Base-by-base conservation (phyloP, 2,329 filamentous ascomycete species). In the Helminthosporium solani region DNA sequence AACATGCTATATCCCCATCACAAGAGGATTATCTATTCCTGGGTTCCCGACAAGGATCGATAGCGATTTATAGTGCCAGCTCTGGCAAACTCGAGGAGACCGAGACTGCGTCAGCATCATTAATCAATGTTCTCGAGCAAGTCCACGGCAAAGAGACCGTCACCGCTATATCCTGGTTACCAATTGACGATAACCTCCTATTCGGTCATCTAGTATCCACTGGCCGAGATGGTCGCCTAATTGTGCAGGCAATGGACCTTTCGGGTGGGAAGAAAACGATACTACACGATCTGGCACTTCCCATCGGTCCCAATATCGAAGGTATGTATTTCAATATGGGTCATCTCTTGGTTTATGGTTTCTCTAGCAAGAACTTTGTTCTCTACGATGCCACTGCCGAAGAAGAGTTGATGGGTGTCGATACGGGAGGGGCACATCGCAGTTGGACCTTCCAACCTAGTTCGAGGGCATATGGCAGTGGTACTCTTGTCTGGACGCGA, bases 391-490 rank as follows among this genome's bases (percentile, higher is more conserved):
- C 88, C 63, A 84, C 82, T 0, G 75, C 74, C 1, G 83, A 88
- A 47, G 79, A 82, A 45, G 86, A 92, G 58, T 68, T 92, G 14
- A 80, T 86, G 44, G 78, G 76, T 1, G 77, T 95, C 23, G 84
- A 90, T 39, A 96, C 92, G 63, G 92, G 91, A 44, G 92, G 92
- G 27, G 85, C 84, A 0, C 90, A 96, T 63, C 81, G 92, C 44
- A 84, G 80, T 25, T 96, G 90, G 78, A 79, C 82, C 2, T 88
- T 79, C 52, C 62, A 67, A 16, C 67, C 64, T 23, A 25, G 40
- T 23, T 40, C 33, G 9, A 15, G 21, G 3, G 31, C 38, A 19
- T 8, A 62, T 64, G 49, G 55, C 1, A 72, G 72, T 33, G 78
- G 78, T 1, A 77, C 75, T 21, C 84, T 95, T 48, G 78, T 88